Conservation (phyloP, 805 yeast genomes). For the Pichia gijzeniarum region DNA sequence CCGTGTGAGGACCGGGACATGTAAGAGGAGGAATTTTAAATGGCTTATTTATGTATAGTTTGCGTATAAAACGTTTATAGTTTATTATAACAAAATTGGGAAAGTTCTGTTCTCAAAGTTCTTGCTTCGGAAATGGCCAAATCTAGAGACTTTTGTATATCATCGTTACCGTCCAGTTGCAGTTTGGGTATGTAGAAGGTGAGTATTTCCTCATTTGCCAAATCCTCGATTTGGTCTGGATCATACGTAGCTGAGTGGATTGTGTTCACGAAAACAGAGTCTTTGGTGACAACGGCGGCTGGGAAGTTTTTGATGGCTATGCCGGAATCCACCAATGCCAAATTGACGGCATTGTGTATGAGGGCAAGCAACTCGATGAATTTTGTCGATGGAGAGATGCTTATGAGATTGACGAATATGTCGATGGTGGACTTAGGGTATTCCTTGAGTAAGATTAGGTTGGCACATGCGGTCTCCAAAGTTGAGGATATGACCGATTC, state of each 20-base stretch:
- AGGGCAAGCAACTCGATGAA: constrained; percentile 35
- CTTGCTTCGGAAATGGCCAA: constrained; percentile 39
- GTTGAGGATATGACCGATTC: constrained; percentile 26
- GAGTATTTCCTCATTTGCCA: constrained; percentile 38
- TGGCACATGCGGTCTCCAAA: constrained; percentile 35
- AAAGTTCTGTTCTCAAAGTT: constrained; percentile 38
- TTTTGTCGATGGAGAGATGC: constrained; percentile 33
- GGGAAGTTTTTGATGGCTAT: constrained; percentile 76
- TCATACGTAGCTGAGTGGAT: constrained; percentile 25
- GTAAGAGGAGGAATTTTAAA: constrained; percentile 2
- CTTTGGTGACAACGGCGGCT: constrained; percentile 36
- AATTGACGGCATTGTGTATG: constrained; percentile 53
- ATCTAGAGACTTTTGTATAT: constrained; percentile 24
- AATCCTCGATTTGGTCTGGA: constrained; percentile 4
- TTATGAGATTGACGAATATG: constrained; percentile 61
- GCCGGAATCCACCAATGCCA: constrained; percentile 81
- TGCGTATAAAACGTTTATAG: too few relatives aligned
- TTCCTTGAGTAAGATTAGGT: constrained; percentile 49
- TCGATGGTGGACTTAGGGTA: constrained; percentile 91
- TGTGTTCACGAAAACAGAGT: constrained; percentile 24
- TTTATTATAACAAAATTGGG: constrained; percentile 34
- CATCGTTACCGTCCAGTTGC: constrained; percentile 18
- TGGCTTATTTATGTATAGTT: too few relatives aligned
- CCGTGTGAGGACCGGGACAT: constrained; percentile 6
- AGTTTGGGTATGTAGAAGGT: constrained; percentile 52